A percentile compares a stretch with the other conserved stretches of the same genome.
phyloP scores from a whole-genome alignment of 2,329 filamentous ascomycete genomes.

The Botryotinia narcissicola region DNA sequence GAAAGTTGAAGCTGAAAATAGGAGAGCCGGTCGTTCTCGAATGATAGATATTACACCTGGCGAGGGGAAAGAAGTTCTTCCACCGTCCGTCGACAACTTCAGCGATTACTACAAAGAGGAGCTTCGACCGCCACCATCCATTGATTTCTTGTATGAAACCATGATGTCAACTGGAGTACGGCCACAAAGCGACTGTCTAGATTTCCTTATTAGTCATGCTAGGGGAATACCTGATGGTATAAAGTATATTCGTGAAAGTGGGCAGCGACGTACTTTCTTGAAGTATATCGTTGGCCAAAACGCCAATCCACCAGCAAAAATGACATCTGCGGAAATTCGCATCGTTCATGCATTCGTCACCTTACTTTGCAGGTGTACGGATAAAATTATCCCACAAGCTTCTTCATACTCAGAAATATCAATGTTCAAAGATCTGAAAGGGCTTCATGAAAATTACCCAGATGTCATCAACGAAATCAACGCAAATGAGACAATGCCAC shows the following conservation, averaged over 20 bases:
- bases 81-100: conserved; percentile 55
- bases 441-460: neutral
- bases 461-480: neutral
- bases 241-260: conserved; percentile 50
- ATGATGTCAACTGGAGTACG: conserved; percentile 53
- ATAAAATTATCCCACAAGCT: conserved; percentile 34
- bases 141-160: conserved; percentile 55
- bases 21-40: conserved; percentile 30
- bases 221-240: conserved; percentile 47
- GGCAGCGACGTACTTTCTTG: conserved; percentile 26
- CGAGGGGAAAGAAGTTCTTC: conserved; percentile 55
- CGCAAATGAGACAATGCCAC: neutral
- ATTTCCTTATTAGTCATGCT: conserved; percentile 55
- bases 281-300: conserved; percentile 24
- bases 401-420: neutral
- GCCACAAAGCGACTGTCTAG: conserved; percentile 51
- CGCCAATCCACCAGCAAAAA: conserved; percentile 18
- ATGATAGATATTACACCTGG: conserved; percentile 50
- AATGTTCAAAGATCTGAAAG: neutral
- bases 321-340: conserved; percentile 25
- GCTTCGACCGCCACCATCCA: conserved; percentile 54
- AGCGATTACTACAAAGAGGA: conserved; percentile 64
- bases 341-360: conserved; percentile 52
- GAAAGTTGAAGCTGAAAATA: conserved; percentile 48
- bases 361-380: conserved; percentile 45